phyloP scores from a whole-genome alignment of 2,329 filamentous ascomycete genomes.

The Tolypocladium pustulatum region DNA sequence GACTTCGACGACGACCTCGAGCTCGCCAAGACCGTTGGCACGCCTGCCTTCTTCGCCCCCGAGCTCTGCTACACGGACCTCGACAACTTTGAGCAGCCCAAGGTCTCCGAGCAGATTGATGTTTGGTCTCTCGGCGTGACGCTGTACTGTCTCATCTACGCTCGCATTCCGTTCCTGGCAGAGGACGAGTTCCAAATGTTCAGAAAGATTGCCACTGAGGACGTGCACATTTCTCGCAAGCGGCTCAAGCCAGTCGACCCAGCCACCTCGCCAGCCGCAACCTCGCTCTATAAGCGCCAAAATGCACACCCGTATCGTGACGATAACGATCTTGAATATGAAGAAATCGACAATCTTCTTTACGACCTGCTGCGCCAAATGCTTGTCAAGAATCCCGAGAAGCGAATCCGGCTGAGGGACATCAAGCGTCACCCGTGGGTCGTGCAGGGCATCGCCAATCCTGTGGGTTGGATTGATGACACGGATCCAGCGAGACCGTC shows the following conservation, averaged over 20 bases:
- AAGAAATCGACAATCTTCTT: constrained; percentile 72
- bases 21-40: constrained; percentile 95
- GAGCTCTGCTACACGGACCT: constrained; percentile 87
- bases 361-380: constrained; percentile 69
- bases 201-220: constrained; percentile 78
- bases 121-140: constrained; percentile 96
- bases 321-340: constrained; percentile 72
- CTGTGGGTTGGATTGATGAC: constrained; percentile 79
- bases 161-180: constrained; percentile 84
- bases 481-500: constrained; percentile 74
- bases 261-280: constrained; percentile 42
- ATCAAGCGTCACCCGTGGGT: constrained; percentile 96
- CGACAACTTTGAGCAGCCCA: constrained; percentile 57
- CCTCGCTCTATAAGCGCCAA: constrained; percentile 44
- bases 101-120: constrained; percentile 86
- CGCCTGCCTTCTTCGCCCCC: constrained; percentile 93
- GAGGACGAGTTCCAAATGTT: constrained; percentile 91
- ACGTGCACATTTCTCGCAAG: constrained; percentile 77
- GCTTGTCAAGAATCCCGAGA: constrained; percentile 78
- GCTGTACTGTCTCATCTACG: constrained; percentile 89
- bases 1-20: constrained; percentile 91
- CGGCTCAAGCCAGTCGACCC: constrained; percentile 69
- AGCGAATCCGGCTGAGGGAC: constrained; percentile 80
- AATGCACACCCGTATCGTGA: constrained; percentile 60
- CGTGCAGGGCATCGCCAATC: constrained; percentile 63